phyloP scores from a whole-genome alignment of 1,139 yeast species.

The Zhuliangozyma blackwelliae region DNA sequence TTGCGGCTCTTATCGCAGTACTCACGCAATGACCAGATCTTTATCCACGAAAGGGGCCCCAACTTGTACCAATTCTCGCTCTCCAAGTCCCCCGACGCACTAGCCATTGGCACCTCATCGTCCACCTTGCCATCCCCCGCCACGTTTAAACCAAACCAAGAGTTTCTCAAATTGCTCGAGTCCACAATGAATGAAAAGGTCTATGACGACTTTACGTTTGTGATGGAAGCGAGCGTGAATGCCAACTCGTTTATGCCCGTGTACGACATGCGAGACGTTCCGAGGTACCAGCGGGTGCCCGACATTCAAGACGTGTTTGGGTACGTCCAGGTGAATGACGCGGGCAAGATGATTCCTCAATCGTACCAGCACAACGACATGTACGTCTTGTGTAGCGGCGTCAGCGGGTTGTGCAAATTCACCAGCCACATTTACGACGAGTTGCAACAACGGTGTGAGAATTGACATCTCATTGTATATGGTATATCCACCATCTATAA shows the following conservation, averaged over 20 bases:
- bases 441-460: conserved; percentile 22
- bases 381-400: conserved; percentile 55
- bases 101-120: conserved; percentile 23
- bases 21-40: conserved; percentile 23
- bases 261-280: conserved; percentile 65
- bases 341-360: conserved; percentile 51
- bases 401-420: conserved; percentile 52
- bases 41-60: conserved; percentile 16
- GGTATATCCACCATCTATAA: too few relatives aligned
- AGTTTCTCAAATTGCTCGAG: conserved; percentile 28
- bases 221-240: conserved; percentile 59
- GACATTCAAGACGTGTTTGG: conserved; percentile 73
- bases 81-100: conserved; percentile 22
- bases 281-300: conserved; percentile 66
- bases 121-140: conserved; percentile 16
- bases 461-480: conserved; percentile 9
- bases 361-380: conserved; percentile 58
- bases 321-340: conserved; percentile 54
- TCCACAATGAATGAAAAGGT: conserved; percentile 20
- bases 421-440: conserved; percentile 52
- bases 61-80: conserved; percentile 14
- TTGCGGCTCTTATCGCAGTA: conserved; percentile 11
- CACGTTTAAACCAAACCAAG: conserved; percentile 21
- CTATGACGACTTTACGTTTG: conserved; percentile 52
- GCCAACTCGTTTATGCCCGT: conserved; percentile 64